Conservation (phyloP, 176 grass and related monocot genomes). For the Tillandsia fasciculata region DNA sequence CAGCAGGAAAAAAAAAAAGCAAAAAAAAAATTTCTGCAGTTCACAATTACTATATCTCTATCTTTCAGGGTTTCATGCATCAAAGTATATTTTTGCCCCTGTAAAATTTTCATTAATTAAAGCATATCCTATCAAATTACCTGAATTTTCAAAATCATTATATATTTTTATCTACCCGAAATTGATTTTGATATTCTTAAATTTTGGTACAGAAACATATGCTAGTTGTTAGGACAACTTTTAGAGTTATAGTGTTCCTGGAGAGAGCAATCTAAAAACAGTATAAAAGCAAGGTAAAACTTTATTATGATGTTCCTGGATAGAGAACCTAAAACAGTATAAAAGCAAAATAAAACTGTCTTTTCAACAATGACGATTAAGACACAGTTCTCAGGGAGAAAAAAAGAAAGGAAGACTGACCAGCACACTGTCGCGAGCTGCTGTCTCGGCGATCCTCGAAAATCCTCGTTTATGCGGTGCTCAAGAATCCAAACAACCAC, state of each 20-base stretch:
- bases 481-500: constrained; percentile 80
- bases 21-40: constrained; percentile 16
- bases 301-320: neutral
- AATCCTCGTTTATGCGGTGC: constrained; percentile 63
- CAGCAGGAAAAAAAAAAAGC: neutral
- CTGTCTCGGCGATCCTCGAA: constrained; percentile 49
- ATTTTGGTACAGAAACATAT: neutral
- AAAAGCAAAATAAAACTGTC: neutral
- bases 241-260: neutral
- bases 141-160: no score
- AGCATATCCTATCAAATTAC: no score
- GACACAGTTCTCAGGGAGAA: neutral
- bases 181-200: neutral
- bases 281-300: neutral
- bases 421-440: constrained; percentile 69
- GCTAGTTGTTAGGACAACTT: neutral
- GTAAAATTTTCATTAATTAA: no score
- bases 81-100: neutral
- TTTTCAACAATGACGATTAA: no score
- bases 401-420: constrained; percentile 21
- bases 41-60: neutral
- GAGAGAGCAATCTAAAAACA: neutral
- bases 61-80: neutral
- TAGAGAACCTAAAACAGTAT: neutral
- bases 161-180: neutral